A percentile compares a stretch with the other conserved stretches of the same genome.
These are phyloP conservation scores for Trichoderma guizhouense DNA, from an alignment of 2,329 filamentous ascomycete species.

Conservation along the genomic window DNA sequence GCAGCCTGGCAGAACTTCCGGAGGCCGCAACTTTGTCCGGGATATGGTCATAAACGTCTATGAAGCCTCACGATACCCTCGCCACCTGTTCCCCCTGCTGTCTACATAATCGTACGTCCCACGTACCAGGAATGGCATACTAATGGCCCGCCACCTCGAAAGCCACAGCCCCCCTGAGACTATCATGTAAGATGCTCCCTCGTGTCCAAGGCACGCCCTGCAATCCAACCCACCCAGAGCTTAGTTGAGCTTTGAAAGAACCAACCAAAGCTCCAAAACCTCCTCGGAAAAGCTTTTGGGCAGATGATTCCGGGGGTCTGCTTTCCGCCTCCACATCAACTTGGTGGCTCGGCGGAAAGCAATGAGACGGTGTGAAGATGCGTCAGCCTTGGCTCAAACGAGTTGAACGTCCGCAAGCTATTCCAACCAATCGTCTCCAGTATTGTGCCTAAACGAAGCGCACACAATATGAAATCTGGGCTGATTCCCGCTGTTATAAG, in stretches of 20 bases:
- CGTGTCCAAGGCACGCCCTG: not conserved
- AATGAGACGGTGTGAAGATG: not conserved
- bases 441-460: not conserved
- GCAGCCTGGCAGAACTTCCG: not conserved
- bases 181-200: not conserved
- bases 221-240: not conserved
- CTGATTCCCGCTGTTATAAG: not conserved
- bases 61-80: not conserved
- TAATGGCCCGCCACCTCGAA: not conserved
- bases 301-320: not conserved
- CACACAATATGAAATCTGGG: not conserved
- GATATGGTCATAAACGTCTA: not conserved
- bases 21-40: not conserved
- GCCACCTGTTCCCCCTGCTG: not conserved
- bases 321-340: not conserved
- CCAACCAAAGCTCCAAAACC: not conserved
- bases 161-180: not conserved
- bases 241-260: not conserved
- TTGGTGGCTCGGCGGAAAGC: not conserved
- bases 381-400: not conserved
- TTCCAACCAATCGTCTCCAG: not conserved
- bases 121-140: not conserved
- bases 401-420: not conserved
- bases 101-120: not conserved
- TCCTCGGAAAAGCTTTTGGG: not conserved